phyloP scores from a whole-genome alignment of 1,284 basidiomycete genomes.

The Trichosporon asahii region DNA sequence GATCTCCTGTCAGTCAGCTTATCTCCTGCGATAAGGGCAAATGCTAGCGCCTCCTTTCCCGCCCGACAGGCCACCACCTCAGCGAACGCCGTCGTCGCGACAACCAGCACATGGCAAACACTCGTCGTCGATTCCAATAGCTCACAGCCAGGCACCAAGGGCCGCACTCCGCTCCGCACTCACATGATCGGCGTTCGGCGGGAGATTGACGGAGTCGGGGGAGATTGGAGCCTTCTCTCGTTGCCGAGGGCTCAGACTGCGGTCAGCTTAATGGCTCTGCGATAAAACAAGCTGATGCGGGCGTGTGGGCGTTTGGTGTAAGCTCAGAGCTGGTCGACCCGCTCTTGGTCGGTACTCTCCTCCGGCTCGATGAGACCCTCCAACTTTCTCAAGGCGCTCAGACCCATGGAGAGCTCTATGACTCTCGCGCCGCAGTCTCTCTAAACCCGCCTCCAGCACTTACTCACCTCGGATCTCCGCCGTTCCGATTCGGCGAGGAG shows the following conservation, averaged over 20 bases:
- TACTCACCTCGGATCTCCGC: neutral
- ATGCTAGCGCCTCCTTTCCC: neutral
- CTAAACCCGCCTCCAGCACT: no score
- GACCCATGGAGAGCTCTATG: neutral
- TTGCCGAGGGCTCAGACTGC: conserved; percentile 19
- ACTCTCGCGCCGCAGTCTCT: neutral
- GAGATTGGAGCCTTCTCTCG: conserved; percentile 20
- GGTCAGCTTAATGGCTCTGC: neutral
- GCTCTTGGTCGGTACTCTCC: no score
- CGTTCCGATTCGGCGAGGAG: neutral
- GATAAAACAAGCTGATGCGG: neutral
- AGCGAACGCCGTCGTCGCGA: no score
- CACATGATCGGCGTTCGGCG: conserved; percentile 20
- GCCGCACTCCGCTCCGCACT: neutral
- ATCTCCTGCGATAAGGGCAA: neutral
- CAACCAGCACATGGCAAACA: neutral
- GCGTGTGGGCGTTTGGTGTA: neutral
- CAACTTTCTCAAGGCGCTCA: neutral
- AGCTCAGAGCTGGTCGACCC: neutral
- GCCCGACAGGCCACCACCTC: neutral
- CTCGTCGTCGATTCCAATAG: neutral
- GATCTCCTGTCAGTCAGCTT: conserved; percentile 38
- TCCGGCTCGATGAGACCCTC: no score
- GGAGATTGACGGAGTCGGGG: conserved; percentile 15
- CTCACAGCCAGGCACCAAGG: neutral